Evolutionary conservation across 78 protist species (phyloP).

Genomic region (Planoprotostelium fungivorum): DNA sequence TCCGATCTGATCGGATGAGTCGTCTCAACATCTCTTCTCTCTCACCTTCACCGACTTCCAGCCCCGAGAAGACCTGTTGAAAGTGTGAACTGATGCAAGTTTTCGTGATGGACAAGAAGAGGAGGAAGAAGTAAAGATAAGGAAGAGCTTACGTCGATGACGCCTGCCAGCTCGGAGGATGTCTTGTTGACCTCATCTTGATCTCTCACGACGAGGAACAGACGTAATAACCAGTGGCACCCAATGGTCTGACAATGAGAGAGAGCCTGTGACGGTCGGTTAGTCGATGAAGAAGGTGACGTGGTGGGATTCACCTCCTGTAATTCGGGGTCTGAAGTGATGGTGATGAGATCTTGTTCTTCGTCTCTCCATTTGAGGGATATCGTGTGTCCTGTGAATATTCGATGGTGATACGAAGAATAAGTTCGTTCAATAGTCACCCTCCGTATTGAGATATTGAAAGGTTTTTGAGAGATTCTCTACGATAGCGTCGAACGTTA

Average conservation of each 20-base stretch:
- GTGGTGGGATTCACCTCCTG: background rate
- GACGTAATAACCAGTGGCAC: background rate
- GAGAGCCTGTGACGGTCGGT: background rate
- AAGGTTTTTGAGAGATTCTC: no score
- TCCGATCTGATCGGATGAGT: background rate
- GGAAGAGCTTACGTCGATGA: background rate
- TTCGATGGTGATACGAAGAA: no score
- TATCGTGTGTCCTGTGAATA: no score
- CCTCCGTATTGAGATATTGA: no score
- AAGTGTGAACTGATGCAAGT: no score
- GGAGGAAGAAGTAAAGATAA: no score
- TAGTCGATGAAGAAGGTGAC: background rate
- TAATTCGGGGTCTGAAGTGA: background rate
- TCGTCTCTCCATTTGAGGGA: background rate
- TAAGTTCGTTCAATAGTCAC: no score
- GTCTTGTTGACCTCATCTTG: no score
- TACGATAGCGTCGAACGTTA: no score
- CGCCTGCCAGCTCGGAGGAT: background rate
- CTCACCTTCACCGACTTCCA: background rate
- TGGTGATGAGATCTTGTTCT: constrained; percentile 1
- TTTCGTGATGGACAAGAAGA: no score
- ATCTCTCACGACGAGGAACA: background rate
- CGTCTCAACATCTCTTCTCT: background rate
- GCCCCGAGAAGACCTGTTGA: background rate
- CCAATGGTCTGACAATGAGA: background rate